Conservation (phyloP, 176 grass and related monocot species). For the Cocos nucifera region DNA sequence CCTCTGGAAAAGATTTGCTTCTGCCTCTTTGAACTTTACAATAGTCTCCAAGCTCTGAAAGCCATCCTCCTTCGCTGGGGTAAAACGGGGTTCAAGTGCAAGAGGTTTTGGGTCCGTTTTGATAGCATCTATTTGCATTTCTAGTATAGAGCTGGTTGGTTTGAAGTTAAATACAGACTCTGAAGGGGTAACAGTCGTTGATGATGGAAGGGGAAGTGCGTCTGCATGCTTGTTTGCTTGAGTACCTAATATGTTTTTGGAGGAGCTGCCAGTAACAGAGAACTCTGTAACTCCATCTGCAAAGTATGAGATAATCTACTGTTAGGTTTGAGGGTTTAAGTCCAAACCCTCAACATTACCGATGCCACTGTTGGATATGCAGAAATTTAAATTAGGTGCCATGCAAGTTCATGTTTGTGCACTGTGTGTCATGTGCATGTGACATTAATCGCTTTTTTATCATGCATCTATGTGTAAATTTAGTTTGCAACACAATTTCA, state of each 20-base stretch:
- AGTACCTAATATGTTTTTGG: conserved; percentile 54
- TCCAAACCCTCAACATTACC: too few relatives aligned
- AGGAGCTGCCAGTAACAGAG: conserved; percentile 91
- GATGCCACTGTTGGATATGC: too few relatives aligned
- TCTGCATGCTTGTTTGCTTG: conserved; percentile 56
- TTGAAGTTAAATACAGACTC: conserved; percentile 74
- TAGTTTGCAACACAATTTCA: too few relatives aligned
- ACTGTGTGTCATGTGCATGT: too few relatives aligned
- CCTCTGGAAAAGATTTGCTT: conserved; percentile 88
- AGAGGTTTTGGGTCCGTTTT: conserved; percentile 61
- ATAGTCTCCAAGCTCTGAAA: conserved; percentile 88
- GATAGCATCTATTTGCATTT: conserved; percentile 36
- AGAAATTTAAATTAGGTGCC: too few relatives aligned
- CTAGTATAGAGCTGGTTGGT: conserved; percentile 43
- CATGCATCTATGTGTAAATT: too few relatives aligned
- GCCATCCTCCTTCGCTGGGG: conserved; percentile 60
- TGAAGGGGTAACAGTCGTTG: conserved; percentile 29
- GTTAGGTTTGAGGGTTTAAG: too few relatives aligned
- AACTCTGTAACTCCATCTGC: conserved; percentile 95
- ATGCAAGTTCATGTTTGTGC: too few relatives aligned
- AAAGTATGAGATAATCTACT: conserved; percentile 9
- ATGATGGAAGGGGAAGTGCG: conserved; percentile 34
- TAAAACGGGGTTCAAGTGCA: conserved; percentile 54
- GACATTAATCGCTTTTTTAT: too few relatives aligned
- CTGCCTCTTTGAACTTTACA: conserved; percentile 97